These are phyloP conservation scores for Bolboschoenoplectus hybrid DNA, from an alignment of 202 grass and related monocot genomes.

Conservation along the genomic window DNA sequence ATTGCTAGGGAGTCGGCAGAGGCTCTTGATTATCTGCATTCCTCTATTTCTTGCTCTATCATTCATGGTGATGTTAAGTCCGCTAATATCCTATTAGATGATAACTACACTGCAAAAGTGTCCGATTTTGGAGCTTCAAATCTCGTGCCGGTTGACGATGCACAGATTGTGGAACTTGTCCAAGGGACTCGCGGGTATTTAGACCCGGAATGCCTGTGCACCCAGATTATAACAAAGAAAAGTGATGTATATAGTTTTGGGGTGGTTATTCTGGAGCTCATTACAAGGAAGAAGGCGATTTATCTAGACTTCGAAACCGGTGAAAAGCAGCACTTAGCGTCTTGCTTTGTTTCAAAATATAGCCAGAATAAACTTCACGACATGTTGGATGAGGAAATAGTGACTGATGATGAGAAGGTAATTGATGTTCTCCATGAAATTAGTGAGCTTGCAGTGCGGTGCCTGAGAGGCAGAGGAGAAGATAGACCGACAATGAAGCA, in stretches of 20 bases:
- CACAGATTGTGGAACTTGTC: conserved; percentile 41
- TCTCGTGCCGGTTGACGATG: conserved; percentile 44
- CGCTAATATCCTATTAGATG: conserved; percentile 56
- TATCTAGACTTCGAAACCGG: conserved; percentile 19
- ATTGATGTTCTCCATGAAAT: conserved; percentile 44
- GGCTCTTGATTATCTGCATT: conserved; percentile 59
- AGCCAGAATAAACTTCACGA: conserved; percentile 19
- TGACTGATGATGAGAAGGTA: conserved; percentile 33
- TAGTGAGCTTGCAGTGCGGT: conserved; percentile 27
- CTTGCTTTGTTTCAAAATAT: conserved; percentile 39
- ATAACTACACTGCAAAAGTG: conserved; percentile 45
- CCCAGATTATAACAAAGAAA: conserved; percentile 42
- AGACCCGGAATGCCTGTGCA: conserved; percentile 50
- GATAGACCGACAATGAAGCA: conserved; percentile 54
- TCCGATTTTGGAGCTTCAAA: conserved; percentile 61
- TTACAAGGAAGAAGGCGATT: conserved; percentile 52
- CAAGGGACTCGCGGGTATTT: conserved; percentile 55
- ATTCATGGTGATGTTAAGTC: conserved; percentile 66
- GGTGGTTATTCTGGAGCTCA: conserved; percentile 48
- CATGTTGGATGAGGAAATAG: conserved; percentile 48
- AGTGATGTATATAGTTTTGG: conserved; percentile 69
- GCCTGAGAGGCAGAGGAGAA: conserved; percentile 45
- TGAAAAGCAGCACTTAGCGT: conserved; percentile 33
- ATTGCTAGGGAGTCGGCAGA: conserved; percentile 55
- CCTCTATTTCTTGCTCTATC: conserved; percentile 52